These are phyloP conservation scores for Aureobasidium leucospermi DNA, from an alignment of 2,329 filamentous ascomycete genomes.

Conservation along the genomic window DNA sequence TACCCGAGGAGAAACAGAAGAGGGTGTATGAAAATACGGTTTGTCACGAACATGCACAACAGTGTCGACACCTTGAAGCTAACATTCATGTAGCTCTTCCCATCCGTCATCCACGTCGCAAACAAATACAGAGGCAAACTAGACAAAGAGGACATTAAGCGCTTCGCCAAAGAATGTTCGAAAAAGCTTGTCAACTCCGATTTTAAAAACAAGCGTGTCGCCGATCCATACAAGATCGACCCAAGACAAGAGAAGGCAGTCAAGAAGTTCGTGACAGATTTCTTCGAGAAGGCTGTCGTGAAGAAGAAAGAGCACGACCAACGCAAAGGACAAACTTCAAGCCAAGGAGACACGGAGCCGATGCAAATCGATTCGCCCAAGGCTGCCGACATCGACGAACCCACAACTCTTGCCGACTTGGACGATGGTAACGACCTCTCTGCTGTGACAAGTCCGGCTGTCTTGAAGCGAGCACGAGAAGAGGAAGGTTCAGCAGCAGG, in stretches of 20 bases:
- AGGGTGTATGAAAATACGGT: constrained; percentile 93
- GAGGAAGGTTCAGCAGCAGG: constrained; percentile 23
- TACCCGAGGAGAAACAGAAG: constrained; percentile 78
- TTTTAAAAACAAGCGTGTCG: constrained; percentile 82
- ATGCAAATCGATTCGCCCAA: constrained; percentile 24
- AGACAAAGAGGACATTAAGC: constrained; percentile 67
- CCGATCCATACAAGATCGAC: constrained; percentile 66
- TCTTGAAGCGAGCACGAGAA: constrained; percentile 23
- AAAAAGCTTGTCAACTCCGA: constrained; percentile 90
- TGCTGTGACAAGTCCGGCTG: constrained; percentile 15
- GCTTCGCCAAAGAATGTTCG: constrained; percentile 55
- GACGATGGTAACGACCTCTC: constrained; percentile 16
- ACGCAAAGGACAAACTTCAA: constrained; percentile 50
- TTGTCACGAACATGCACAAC: constrained; percentile 31
- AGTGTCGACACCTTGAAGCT: constrained; percentile 2
- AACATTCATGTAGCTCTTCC: constrained; percentile 56
- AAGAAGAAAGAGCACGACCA: constrained; percentile 67
- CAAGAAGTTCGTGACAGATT: constrained; percentile 76
- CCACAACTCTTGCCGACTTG: constrained; percentile 20
- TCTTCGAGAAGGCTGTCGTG: constrained; percentile 74
- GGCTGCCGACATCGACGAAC: constrained; percentile 23
- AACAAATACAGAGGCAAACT: constrained; percentile 83
- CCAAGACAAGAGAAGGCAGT: constrained; percentile 70
- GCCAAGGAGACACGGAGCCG: constrained; percentile 24
- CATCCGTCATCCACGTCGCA: constrained; percentile 76